Percentiles rank a stretch among this genome's conserved stretches.
These are phyloP conservation scores for Tetradesmus obliquus DNA, from an alignment of 139 green algal species.

Conservation along the genomic window DNA sequence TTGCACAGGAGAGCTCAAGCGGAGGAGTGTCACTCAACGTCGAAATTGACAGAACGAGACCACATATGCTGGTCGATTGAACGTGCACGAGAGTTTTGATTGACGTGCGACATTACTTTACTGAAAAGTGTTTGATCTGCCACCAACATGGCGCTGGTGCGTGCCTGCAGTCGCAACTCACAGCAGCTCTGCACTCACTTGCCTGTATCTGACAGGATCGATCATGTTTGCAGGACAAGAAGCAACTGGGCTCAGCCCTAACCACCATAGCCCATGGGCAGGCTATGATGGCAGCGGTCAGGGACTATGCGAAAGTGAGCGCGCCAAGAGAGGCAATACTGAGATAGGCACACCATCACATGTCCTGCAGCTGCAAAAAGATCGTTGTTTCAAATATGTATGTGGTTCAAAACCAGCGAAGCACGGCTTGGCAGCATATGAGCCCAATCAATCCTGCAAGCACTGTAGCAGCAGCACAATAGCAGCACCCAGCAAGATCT, in stretches of 20 bases:
- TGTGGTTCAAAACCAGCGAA: background rate
- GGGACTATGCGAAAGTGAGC: constrained; percentile 86
- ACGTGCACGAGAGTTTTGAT: no score
- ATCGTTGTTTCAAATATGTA: background rate
- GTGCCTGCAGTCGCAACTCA: background rate
- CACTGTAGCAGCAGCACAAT: background rate
- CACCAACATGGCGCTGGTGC: constrained; percentile 32
- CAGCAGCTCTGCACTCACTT: background rate
- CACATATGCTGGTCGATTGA: no score
- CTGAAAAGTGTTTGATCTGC: background rate
- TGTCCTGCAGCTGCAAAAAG: background rate
- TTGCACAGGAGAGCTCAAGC: no score
- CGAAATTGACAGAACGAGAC: no score
- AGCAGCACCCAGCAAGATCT: background rate
- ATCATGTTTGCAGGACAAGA: constrained; percentile 47
- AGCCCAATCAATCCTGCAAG: background rate
- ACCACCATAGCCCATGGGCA: constrained; percentile 85
- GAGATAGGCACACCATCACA: background rate
- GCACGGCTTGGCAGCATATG: background rate
- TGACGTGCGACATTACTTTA: background rate
- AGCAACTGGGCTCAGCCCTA: constrained; percentile 79
- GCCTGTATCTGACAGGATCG: background rate
- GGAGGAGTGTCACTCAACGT: no score
- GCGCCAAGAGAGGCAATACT: background rate
- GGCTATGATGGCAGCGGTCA: constrained; percentile 84